Conservation (phyloP, 2,329 filamentous ascomycete genomes). For the Cladosporium velox region DNA sequence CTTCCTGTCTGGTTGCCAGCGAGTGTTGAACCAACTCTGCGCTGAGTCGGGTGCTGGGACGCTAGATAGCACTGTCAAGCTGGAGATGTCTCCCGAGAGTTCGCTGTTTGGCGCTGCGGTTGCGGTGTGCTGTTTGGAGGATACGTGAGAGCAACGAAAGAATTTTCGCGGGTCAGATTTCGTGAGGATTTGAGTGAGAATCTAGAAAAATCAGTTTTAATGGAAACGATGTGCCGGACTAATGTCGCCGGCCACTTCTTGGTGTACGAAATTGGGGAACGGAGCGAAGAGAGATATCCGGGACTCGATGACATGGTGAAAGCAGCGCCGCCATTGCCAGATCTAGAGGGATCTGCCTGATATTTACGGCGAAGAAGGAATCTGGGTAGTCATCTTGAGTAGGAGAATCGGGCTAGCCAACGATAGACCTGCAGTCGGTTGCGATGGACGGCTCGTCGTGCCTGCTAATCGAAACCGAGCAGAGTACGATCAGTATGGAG, state of each 20-base stretch:
- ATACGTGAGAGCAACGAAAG: neutral
- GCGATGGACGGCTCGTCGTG: neutral
- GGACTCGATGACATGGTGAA: neutral
- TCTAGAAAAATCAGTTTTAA: neutral
- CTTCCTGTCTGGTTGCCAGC: constrained; percentile 65
- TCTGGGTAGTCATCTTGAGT: neutral
- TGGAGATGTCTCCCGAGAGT: constrained; percentile 72
- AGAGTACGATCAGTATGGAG: neutral
- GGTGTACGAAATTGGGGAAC: neutral
- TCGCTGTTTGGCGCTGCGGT: constrained; percentile 75
- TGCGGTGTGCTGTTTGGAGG: constrained; percentile 46
- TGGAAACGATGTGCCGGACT: neutral
- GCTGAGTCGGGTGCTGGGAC: constrained; percentile 44
- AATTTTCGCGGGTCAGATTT: neutral
- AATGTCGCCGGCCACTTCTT: neutral
- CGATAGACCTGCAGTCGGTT: neutral
- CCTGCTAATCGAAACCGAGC: neutral
- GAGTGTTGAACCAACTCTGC: constrained; percentile 61
- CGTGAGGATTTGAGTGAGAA: neutral
- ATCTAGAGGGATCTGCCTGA: neutral
- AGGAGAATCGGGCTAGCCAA: neutral
- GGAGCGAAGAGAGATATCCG: neutral
- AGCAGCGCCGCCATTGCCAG: neutral
- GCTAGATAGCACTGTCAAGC: constrained; percentile 49
- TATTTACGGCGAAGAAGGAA: neutral